These are phyloP conservation scores for Neofusicoccum sp. DNA, from an alignment of 2,329 filamentous ascomycete species.

Conservation along the genomic window DNA sequence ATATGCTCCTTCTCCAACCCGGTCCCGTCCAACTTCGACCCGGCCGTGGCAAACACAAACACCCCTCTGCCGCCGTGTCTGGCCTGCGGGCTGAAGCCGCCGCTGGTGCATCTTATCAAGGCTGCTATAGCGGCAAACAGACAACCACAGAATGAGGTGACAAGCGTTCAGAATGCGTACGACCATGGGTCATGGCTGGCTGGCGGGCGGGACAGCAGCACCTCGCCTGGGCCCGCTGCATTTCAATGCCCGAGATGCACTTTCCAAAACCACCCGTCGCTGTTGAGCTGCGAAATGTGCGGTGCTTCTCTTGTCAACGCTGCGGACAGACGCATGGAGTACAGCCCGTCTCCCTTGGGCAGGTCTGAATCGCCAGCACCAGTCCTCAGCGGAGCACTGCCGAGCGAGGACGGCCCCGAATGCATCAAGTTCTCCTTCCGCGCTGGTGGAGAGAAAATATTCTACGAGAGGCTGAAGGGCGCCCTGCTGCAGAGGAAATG, in stretches of 20 bases:
- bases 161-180: slow-evolving; percentile 37
- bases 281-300: slow-evolving; percentile 88
- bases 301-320: slow-evolving; percentile 70
- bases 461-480: slow-evolving; percentile 84
- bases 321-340: slow-evolving; percentile 46
- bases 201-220: not conserved
- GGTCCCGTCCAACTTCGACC: slow-evolving; percentile 91
- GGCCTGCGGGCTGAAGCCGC: slow-evolving; percentile 91
- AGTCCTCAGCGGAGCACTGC: slow-evolving; percentile 49
- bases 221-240: slow-evolving; percentile 15
- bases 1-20: slow-evolving; percentile 96
- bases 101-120: slow-evolving; percentile 79
- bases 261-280: slow-evolving; percentile 87
- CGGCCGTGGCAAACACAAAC: slow-evolving; percentile 74
- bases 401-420: slow-evolving; percentile 66
- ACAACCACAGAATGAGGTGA: slow-evolving; percentile 31
- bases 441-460: slow-evolving; percentile 83
- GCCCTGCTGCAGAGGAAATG: slow-evolving; percentile 93
- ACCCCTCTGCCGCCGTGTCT: slow-evolving; percentile 85
- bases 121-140: slow-evolving; percentile 77
- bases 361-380: slow-evolving; percentile 81
- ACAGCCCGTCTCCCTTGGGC: slow-evolving; percentile 33
- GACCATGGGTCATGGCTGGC: slow-evolving; percentile 37
- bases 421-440: slow-evolving; percentile 92
- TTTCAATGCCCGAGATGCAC: slow-evolving; percentile 80